Percentiles rank a stretch among this genome's conserved stretches.
Evolutionary conservation across 805 yeast species (phyloP).

Genomic region (Candida sphagnicola): DNA sequence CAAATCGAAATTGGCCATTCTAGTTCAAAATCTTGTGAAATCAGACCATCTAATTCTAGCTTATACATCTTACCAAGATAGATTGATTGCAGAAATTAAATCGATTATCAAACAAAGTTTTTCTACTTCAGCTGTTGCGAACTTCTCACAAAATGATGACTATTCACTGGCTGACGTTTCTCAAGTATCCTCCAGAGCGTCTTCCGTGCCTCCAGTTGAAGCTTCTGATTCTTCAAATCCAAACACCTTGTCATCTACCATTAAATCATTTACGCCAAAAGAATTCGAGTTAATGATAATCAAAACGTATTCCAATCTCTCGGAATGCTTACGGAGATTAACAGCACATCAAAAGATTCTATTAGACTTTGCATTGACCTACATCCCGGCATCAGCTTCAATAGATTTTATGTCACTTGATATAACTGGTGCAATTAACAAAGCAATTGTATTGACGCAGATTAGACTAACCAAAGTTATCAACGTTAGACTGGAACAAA

Average conservation of each 20-base stretch:
- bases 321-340: slow-evolving; percentile 71
- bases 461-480: slow-evolving; percentile 73
- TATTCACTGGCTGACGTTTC: slow-evolving; percentile 20
- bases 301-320: slow-evolving; percentile 55
- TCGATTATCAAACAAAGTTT: slow-evolving; percentile 61
- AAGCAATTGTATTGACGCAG: slow-evolving; percentile 69
- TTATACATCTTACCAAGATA: slow-evolving; percentile 61
- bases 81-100: slow-evolving; percentile 67
- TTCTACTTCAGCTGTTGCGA: slow-evolving; percentile 37
- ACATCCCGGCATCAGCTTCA: slow-evolving; percentile 20
- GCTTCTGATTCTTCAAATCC: slow-evolving; percentile 13
- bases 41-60: slow-evolving; percentile 62
- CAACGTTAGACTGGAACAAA: slow-evolving; percentile 70
- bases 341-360: slow-evolving; percentile 76
- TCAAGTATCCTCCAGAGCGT: slow-evolving; percentile 23
- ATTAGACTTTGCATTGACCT: slow-evolving; percentile 58
- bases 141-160: slow-evolving; percentile 6
- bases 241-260: slow-evolving; percentile 28
- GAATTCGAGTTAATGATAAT: slow-evolving; percentile 74
- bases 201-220: slow-evolving; percentile 22
- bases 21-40: slow-evolving; percentile 54
- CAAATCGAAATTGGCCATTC: slow-evolving; percentile 40
- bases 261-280: slow-evolving; percentile 63
- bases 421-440: slow-evolving; percentile 59
- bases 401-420: slow-evolving; percentile 58